Base-by-base conservation (phyloP, 495 filamentous ascomycete species). In the Penicillium goetzii region DNA sequence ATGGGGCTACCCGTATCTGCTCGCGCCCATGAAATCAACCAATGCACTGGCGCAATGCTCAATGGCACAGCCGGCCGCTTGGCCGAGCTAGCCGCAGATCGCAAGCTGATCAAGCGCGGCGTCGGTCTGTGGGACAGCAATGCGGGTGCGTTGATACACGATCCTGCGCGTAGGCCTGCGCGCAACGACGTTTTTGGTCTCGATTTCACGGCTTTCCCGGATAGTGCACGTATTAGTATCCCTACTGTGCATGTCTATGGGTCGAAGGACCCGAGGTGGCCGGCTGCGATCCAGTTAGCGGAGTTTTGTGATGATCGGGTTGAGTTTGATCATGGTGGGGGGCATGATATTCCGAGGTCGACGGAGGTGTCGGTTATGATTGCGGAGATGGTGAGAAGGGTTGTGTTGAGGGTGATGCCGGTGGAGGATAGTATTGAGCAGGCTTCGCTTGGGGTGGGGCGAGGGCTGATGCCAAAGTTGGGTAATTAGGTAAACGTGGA, bases 161-260 rank as follows among this genome's bases (percentile, higher is more conserved):
- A 51, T 26, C 47, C 23, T 9, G 1, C 11, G 34, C 0, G 14
- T 12, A 11, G 34, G 14, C 34, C 34, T 2, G 34, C 7, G 0
- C 34, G 34, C 34, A 23, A 12, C 10, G 54, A 56, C 26, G 54
- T 40, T 9, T 56, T 43, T 26, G 34, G 54, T 4, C 23, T 56
- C 2, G 54, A 56, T 14, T 23, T 56, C 14, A 56, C 54, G 4
- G 14, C 14, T 7, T 38, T 38, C 32, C 54, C 34, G 1, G 54
- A n/a, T 1, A 33, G 23, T 23, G 21, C 11, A 15, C 30, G 54
- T 0, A 38, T 56, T 12, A n/a, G n/a, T 5, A 38, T 56, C 9
- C 54, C 54, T 4, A 56, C 54, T 4, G 54, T 28, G 32, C 54
- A 56, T 23, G 25, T 56, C 2, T 56, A 40, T 23, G 54, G 54